Evolutionary conservation across 805 yeast species (phyloP).

Genomic region (Saturnispora galanensis): DNA sequence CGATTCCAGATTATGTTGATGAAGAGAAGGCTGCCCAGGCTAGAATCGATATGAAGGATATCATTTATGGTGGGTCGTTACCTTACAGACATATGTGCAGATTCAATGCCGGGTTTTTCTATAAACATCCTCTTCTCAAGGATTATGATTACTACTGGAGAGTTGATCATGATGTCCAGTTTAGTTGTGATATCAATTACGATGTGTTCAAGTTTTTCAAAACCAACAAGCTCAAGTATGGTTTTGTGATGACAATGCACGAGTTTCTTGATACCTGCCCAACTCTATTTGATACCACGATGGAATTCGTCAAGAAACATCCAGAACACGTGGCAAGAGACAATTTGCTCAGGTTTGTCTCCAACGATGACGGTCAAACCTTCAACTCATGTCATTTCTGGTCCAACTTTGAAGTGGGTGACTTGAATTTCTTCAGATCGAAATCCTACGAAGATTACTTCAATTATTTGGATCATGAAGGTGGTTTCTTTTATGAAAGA

Average conservation of each 20-base stretch:
- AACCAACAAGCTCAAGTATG: constrained; percentile 62
- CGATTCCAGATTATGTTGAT: constrained; percentile 78
- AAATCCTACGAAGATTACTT: constrained; percentile 62
- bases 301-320: constrained; percentile 43
- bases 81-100: constrained; percentile 87
- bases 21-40: constrained; percentile 46
- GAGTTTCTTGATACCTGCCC: constrained; percentile 64
- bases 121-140: constrained; percentile 57
- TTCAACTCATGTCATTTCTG: constrained; percentile 82
- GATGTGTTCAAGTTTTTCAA: constrained; percentile 74
- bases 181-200: constrained; percentile 71
- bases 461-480: constrained; percentile 61
- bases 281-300: constrained; percentile 69
- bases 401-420: constrained; percentile 81
- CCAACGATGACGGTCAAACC: constrained; percentile 54
- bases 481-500: constrained; percentile 84
- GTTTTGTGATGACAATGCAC: constrained; percentile 66
- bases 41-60: constrained; percentile 41
- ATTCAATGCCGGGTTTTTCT: constrained; percentile 81
- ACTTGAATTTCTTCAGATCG: constrained; percentile 60
- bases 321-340: constrained; percentile 52
- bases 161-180: constrained; percentile 75
- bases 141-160: constrained; percentile 92
- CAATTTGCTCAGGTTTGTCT: constrained; percentile 57
- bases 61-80: constrained; percentile 54